Conservation (phyloP, 805 yeast genomes). For the Debaryomyces castellii region DNA sequence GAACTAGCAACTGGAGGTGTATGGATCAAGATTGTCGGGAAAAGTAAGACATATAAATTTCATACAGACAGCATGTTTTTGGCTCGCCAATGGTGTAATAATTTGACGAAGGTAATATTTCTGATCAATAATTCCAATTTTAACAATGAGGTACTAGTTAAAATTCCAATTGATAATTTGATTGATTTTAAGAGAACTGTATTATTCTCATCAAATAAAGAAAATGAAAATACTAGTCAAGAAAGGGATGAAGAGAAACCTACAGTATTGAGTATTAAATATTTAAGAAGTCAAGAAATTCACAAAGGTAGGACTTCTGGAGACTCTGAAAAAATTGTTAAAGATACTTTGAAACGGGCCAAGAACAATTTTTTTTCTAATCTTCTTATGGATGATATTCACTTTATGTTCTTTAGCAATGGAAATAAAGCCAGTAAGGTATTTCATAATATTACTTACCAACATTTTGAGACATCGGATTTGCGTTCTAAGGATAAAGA, state of each 20-base stretch:
- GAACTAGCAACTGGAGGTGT: constrained; percentile 31
- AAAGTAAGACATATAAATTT: constrained; percentile 58
- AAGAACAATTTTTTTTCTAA: constrained; percentile 15
- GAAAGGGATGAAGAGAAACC: constrained; percentile 13
- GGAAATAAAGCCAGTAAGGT: constrained; percentile 44
- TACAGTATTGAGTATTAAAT: constrained; percentile 53
- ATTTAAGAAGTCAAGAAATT: constrained; percentile 27
- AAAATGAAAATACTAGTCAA: constrained; percentile 6
- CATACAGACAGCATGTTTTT: constrained; percentile 69
- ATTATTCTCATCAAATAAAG: constrained; percentile 9
- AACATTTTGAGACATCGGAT: constrained; percentile 2
- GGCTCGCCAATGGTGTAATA: constrained; percentile 80
- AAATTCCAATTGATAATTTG: constrained; percentile 71
- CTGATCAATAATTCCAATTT: constrained; percentile 57
- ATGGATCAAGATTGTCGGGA: constrained; percentile 62
- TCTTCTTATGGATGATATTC: constrained; percentile 64
- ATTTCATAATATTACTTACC: constrained; percentile 29
- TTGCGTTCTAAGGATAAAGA: neutral
- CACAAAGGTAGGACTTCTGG: neutral
- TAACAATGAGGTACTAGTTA: constrained; percentile 70
- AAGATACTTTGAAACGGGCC: neutral
- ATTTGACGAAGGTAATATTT: constrained; percentile 74
- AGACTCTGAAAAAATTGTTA: neutral
- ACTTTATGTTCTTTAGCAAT: constrained; percentile 62
- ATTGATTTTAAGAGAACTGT: constrained; percentile 55